Evolutionary conservation across 495 filamentous ascomycete genomes (phyloP).

Genomic region (Acidiella bohemica): DNA sequence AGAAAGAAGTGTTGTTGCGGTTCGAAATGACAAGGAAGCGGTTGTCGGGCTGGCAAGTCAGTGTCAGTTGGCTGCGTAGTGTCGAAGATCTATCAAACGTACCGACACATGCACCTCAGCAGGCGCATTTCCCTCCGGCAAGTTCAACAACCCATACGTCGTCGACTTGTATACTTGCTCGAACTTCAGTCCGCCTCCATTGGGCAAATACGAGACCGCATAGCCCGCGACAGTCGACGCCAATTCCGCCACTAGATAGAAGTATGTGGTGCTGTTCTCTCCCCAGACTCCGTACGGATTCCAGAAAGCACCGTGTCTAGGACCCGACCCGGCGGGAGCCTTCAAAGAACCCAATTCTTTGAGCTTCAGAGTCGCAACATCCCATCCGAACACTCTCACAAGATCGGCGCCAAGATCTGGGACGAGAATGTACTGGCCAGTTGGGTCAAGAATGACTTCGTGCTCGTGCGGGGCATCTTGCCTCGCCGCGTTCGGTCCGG

Average conservation of each 20-base stretch:
- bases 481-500: slow-evolving; percentile 20
- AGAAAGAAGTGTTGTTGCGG: slow-evolving; percentile 42
- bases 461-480: slow-evolving; percentile 28
- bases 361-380: slow-evolving; percentile 17
- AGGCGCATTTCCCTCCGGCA: slow-evolving; percentile 30
- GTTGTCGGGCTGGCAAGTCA: slow-evolving; percentile 36
- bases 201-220: slow-evolving; percentile 21
- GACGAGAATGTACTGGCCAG: slow-evolving; percentile 28
- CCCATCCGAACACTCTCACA: slow-evolving; percentile 23
- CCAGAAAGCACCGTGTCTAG: slow-evolving; percentile 30
- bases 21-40: slow-evolving; percentile 51
- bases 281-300: slow-evolving; percentile 18
- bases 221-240: slow-evolving; percentile 23
- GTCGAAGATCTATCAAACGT: slow-evolving; percentile 18
- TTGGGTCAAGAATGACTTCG: slow-evolving; percentile 29
- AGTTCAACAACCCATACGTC: slow-evolving; percentile 19
- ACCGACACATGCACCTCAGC: slow-evolving; percentile 50
- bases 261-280: slow-evolving; percentile 18
- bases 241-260: slow-evolving; percentile 27
- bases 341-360: slow-evolving; percentile 15
- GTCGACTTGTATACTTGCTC: slow-evolving; percentile 16
- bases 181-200: slow-evolving; percentile 24
- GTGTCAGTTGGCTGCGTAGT: slow-evolving; percentile 1
- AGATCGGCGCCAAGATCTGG: slow-evolving; percentile 30
- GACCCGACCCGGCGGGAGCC: slow-evolving; percentile 21